Evolutionary conservation across 106 monocot genomes (phyloP).

Genomic region (Dioscorea zingiberensis): DNA sequence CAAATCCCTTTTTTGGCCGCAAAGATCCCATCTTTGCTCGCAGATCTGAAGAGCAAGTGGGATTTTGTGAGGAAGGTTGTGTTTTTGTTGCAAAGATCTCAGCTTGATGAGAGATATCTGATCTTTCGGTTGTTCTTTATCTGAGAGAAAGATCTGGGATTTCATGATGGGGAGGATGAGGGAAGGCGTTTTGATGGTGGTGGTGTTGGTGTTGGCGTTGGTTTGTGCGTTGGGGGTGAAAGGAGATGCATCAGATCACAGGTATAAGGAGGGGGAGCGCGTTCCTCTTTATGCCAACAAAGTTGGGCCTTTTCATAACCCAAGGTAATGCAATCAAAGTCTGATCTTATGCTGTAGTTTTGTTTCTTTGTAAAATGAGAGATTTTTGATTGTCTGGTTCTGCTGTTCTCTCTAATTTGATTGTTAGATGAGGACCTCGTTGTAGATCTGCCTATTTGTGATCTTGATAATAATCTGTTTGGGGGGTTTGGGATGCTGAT

Average conservation of each 20-base stretch:
- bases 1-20: not conserved
- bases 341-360: not conserved
- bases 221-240: constrained; percentile 18
- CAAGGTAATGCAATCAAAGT: constrained; percentile 29
- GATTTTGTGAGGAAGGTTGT: not conserved
- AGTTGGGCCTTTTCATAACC: constrained; percentile 74
- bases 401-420: no score
- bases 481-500: no score
- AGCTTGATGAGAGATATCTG: not conserved
- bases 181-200: not conserved
- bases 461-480: no score
- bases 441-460: no score
- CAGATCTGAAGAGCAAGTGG: not conserved
- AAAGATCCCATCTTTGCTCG: not conserved
- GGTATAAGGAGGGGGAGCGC: constrained; percentile 42
- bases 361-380: not conserved
- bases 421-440: no score
- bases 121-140: not conserved
- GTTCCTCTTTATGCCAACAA: constrained; percentile 75
- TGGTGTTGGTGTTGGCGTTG: constrained; percentile 10
- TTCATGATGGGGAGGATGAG: constrained; percentile 1
- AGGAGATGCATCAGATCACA: constrained; percentile 47
- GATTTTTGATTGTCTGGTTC: not conserved
- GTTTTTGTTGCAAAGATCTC: not conserved
- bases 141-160: not conserved